These are phyloP conservation scores for Heterobasidion annosum DNA, from an alignment of 1,284 basidiomycete genomes.

Conservation along the genomic window DNA sequence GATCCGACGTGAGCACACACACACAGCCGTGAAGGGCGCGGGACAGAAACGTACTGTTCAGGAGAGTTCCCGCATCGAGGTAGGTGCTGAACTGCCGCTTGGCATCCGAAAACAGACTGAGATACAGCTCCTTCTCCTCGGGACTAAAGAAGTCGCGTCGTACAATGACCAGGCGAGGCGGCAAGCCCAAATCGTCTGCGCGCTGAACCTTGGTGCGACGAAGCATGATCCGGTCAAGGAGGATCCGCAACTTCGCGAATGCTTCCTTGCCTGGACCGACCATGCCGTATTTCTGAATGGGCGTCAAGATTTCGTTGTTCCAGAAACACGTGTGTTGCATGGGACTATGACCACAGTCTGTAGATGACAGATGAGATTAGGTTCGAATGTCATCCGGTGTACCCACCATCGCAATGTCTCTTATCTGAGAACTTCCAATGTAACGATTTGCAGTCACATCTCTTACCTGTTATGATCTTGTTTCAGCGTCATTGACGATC, in stretches of 20 bases:
- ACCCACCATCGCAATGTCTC: slow-evolving; percentile 72
- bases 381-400: background rate
- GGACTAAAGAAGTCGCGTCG: slow-evolving; percentile 92
- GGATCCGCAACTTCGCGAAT: slow-evolving; percentile 85
- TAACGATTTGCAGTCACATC: slow-evolving; percentile 80
- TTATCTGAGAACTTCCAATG: slow-evolving; percentile 89
- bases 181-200: slow-evolving; percentile 96
- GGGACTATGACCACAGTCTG: slow-evolving; percentile 86
- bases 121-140: slow-evolving; percentile 94
- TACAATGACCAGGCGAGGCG: slow-evolving; percentile 87
- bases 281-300: slow-evolving; percentile 83
- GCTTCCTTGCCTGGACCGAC: slow-evolving; percentile 67
- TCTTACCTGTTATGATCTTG: slow-evolving; percentile 44
- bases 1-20: slow-evolving; percentile 5
- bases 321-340: slow-evolving; percentile 85
- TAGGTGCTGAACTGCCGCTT: slow-evolving; percentile 91
- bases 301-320: slow-evolving; percentile 92
- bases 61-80: slow-evolving; percentile 82
- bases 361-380: background rate
- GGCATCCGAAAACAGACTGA: slow-evolving; percentile 87
- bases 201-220: slow-evolving; percentile 87
- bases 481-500: background rate
- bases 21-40: no score
- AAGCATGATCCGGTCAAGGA: slow-evolving; percentile 96
- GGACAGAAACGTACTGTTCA: slow-evolving; percentile 65